phyloP scores from a whole-genome alignment of 148 eudicot species.

The Linanthus parryae region DNA sequence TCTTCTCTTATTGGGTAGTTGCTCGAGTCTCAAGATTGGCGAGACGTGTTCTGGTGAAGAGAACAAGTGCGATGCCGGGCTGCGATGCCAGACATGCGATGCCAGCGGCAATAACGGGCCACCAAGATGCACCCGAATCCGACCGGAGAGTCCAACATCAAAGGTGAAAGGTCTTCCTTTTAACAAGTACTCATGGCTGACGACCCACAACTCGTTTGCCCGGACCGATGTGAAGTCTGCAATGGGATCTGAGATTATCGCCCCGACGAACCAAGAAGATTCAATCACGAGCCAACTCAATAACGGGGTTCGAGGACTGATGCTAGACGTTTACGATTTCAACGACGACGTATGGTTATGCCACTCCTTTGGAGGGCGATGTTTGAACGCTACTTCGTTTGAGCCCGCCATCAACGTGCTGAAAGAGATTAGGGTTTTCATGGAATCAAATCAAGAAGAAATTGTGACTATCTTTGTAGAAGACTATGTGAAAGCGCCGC shows the following conservation, averaged over 20 bases:
- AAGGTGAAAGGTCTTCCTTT: constrained; percentile 75
- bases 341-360: constrained; percentile 78
- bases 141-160: constrained; percentile 56
- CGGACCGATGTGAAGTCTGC: constrained; percentile 43
- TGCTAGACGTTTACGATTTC: constrained; percentile 95
- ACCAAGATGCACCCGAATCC: constrained; percentile 66
- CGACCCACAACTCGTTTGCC: constrained; percentile 84
- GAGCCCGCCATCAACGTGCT: constrained; percentile 89
- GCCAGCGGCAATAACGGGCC: constrained; percentile 81
- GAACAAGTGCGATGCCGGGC: constrained; percentile 47
- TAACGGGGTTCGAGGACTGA: constrained; percentile 91
- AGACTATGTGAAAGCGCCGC: constrained; percentile 70
- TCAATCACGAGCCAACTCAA: constrained; percentile 62
- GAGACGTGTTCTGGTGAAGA: constrained; percentile 53
- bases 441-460: constrained; percentile 65
- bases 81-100: constrained; percentile 53
- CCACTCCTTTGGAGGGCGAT: constrained; percentile 67
- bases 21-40: no score
- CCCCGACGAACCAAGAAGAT: constrained; percentile 85
- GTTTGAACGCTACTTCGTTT: constrained; percentile 79
- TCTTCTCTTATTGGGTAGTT: no score
- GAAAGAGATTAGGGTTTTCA: constrained; percentile 57
- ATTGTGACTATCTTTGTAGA: constrained; percentile 84
- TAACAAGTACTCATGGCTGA: constrained; percentile 79
- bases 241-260: constrained; percentile 43